These are phyloP conservation scores for Nigrospora oryzae DNA, from an alignment of 2,329 filamentous ascomycete species.

Conservation along the genomic window DNA sequence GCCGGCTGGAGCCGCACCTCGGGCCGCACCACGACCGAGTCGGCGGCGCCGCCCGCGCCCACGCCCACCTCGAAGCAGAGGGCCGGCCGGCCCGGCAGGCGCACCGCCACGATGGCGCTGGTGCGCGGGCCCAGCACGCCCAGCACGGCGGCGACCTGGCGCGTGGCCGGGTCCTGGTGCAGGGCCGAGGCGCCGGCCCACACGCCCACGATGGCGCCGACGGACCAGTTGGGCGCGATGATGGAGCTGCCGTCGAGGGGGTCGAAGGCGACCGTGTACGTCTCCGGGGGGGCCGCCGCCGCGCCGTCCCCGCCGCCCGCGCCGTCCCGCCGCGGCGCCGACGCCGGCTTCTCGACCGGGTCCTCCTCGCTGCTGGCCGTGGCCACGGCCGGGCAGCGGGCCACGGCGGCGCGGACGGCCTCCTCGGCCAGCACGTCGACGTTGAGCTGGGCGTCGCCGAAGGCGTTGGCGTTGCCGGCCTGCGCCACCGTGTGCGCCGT, in stretches of 20 bases:
- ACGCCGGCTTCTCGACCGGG: conserved; percentile 35
- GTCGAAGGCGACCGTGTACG: conserved; percentile 54
- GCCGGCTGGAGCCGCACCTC: conserved; percentile 28
- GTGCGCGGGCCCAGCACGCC: conserved; percentile 48
- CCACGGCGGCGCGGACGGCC: conserved; percentile 34
- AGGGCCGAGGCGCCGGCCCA: conserved; percentile 44
- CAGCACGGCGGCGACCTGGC: conserved; percentile 40
- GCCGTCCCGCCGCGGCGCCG: background rate
- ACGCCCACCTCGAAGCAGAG: conserved; percentile 45
- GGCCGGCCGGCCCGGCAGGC: conserved; percentile 26
- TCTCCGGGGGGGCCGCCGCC: conserved; percentile 46
- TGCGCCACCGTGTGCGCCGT: conserved; percentile 34
- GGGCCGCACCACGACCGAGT: conserved; percentile 30
- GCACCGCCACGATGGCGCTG: conserved; percentile 45
- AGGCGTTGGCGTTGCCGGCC: conserved; percentile 42
- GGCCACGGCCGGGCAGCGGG: conserved; percentile 32
- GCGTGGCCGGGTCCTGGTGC: conserved; percentile 23
- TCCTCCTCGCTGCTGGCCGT: conserved; percentile 55
- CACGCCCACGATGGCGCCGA: conserved; percentile 51
- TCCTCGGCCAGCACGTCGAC: conserved; percentile 45
- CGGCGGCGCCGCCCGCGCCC: conserved; percentile 11
- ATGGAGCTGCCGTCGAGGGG: conserved; percentile 56
- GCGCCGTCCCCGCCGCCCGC: too few species aligned
- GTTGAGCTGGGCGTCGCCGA: conserved; percentile 53
- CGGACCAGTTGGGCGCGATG: conserved; percentile 48